phyloP scores from a whole-genome alignment of 2,329 filamentous ascomycete species.

The Fusarium transvaalense region DNA sequence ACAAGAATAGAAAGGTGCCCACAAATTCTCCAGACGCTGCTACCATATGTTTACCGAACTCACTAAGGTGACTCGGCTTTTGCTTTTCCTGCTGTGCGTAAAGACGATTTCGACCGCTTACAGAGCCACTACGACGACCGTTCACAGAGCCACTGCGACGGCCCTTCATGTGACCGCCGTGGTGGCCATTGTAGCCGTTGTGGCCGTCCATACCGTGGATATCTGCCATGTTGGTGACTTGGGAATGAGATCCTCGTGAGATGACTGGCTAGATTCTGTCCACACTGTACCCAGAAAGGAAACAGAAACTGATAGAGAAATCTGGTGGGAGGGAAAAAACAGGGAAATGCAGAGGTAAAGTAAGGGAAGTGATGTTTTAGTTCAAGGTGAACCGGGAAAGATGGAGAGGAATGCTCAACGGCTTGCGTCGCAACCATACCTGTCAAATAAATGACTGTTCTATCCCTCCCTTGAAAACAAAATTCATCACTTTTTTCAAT shows the following conservation, averaged over 20 bases:
- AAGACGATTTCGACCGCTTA: not conserved
- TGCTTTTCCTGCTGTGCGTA: conserved; percentile 1
- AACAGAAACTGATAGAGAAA: not conserved
- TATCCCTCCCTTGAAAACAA: not conserved
- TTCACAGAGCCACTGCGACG: not conserved
- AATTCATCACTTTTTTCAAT: not conserved
- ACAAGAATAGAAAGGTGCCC: conserved; percentile 43
- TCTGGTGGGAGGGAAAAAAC: conserved; percentile 4
- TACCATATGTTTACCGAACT: conserved; percentile 36
- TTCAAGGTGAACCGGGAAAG: not conserved
- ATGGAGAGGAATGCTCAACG: conserved; percentile 10
- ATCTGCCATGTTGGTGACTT: conserved; percentile 23
- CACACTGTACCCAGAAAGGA: conserved; percentile 4
- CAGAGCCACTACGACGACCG: not conserved
- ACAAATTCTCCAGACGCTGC: conserved; percentile 42
- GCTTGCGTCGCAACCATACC: not conserved
- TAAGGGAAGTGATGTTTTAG: not conserved
- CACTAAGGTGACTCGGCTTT: conserved; percentile 29
- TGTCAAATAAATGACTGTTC: not conserved
- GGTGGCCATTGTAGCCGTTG: not conserved
- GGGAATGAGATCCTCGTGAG: no score
- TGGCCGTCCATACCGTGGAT: not conserved
- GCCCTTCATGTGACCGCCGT: not conserved
- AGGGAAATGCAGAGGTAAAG: conserved; percentile 10
- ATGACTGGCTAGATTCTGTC: not conserved